Base-by-base conservation (phyloP, 352 stramenopile genomes). In the Blastocystis sp. region DNA sequence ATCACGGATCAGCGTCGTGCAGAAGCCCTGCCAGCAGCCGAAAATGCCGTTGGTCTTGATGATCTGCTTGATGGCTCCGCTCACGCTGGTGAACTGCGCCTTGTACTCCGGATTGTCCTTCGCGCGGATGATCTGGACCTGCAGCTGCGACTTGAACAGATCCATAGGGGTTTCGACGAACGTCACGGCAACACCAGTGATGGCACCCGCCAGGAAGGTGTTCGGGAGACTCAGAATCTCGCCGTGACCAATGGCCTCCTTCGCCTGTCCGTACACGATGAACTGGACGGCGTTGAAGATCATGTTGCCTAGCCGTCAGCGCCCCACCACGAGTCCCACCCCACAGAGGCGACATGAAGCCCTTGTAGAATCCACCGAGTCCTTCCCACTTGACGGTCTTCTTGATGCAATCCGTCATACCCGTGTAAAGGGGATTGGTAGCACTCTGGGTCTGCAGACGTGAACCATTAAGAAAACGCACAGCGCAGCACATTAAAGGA, bases 31-130 rank as follows among this genome's bases (percentile, higher is more conserved):
- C 14, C 43, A 88, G 48, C 64, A 76, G 3, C 78, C 78, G 3
- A 88, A 24, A 63, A 88, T 63, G 10, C 78, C 78, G 68, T 88
- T 88, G 3, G 62, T 71, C 40, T 88, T 88, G 28, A 88, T 79
- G 57, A 88, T 79, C 54, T 88, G 62, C 68, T 88, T 88, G 52
- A 79, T 79, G 19, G 64, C 64, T 21, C 68, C 78, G 7, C 40
- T n/a, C 2, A 88, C 78, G 57, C 43, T 79, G 3, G 24, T 78
- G 68, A 88, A 88, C 68, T 88, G 57, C n/a, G 78, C 64, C 68
- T 88, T 88, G 54, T 88, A 88, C 68, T 88, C 78, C 21, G 78
- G 78, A 88, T 88, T 88, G 65, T 76, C 64, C 54, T 88, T 76
- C 10, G 78, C 78, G 48, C 74, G 74, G 28, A 84, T 63, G 57